Evolutionary conservation across 176 grass and related monocot genomes (phyloP), one percentile per base, ranked within the genome.

Genomic region (Otatea glauca): DNA sequence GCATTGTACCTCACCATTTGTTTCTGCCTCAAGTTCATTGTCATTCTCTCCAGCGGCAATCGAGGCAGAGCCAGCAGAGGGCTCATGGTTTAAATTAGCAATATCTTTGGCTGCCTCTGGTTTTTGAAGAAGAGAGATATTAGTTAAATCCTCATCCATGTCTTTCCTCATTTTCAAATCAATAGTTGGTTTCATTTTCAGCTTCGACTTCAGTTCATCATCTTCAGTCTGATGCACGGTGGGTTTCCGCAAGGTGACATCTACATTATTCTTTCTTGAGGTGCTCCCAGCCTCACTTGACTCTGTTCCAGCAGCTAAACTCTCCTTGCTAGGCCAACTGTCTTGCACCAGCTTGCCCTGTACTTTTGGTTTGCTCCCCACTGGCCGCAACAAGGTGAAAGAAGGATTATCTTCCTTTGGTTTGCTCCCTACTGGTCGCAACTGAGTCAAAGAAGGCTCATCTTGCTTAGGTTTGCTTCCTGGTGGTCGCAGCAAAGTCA

Each of bases 51-150:
- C 75, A 85, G 62, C 25, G 56, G 64, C 60, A 72, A 70, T 24
- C 39, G 71, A 37, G 16, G 65, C 5, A 29, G 48, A 56, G 4
- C 58, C 76, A 72, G 71, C 73, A 74, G 85, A 74, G 35, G 48
- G 21, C 6, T 89, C 85, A 69, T 91, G 76, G 23, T 68, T 74
- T 79, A 75, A 70, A 67, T 72, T 50, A 38, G 76, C 64, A 76
- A 50, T 24, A 70, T 81, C 77, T 70, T 86, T 69, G 34, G 79
- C 23, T 49, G 87, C 83, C 66, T 88, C 86, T 45, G 96, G 96
- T 74, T 88, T 99, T 88, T 94, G 86, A 86, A 96, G 78, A 87
- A 99, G 91, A 55, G 91, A 83, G 65, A 96, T 68, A 35, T 99
- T 96, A 10, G 81, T 87, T 66, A 83, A 72, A 88, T 80, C 82